Evolutionary conservation across 2,329 filamentous ascomycete genomes (phyloP), one percentile per base, ranked within the genome.

Genomic region (Cercospora sp.): DNA sequence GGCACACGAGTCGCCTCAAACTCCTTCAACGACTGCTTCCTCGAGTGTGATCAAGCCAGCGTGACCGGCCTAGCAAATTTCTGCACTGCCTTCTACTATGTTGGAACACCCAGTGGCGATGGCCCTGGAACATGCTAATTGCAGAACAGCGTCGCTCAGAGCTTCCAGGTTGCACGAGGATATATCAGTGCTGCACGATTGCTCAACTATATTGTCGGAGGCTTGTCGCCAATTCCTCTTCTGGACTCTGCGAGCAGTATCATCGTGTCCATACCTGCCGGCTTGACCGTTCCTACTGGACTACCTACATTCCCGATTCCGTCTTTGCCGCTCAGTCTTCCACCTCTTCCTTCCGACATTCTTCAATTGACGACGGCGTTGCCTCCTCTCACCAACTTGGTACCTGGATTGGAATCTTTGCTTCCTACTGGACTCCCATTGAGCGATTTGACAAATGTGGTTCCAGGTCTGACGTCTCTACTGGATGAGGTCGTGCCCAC

Each of bases 21-120:
- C 3, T 68, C 69, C 1, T 73, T 74, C 69, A 73, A 73, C 53
- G 71, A 74, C 58, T 74, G 72, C 66, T 74, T 74, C 66, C 20
- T 23, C 5, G 66, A 67, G 10, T 72, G 73, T 31, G 69, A 73
- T 48, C 68, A 69, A 33, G 68, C 64, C 20, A 71, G 68, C 59
- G 65, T 66, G 16, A 30, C 23, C 9, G 65, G 64, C 1, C 70
- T 68, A 4, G 72, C 73, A 5, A 66, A 68, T 16, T 73, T 71
- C 63, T 75, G 73, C 45, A 75, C 72, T 5, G 71, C 68, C 20
- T 75, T 74, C 42, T 71, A 68, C 10, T 75, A 73, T 55, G 65
- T 66, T 2, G 71, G 72, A 26, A 57, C 60, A 8, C 23, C 63
- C 1, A 60, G 69, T 28, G 73, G 71, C 16, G 62, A 64, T 1